Conservation (phyloP, 176 grass and related monocot species). For the Coix lacrymajobi region DNA sequence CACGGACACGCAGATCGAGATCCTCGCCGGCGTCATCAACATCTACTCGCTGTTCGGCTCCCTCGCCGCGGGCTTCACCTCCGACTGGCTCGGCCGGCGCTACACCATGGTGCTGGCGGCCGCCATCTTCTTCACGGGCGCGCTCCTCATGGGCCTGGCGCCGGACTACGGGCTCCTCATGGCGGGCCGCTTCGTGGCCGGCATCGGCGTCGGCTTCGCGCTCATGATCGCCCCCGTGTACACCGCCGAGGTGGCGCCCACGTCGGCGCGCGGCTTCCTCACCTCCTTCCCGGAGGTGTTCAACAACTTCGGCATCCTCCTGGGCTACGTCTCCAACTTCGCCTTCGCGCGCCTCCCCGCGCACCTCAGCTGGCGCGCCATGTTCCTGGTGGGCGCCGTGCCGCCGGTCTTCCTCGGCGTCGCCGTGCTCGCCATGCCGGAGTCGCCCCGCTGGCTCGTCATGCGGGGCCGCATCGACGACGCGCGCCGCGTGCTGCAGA, state of each 20-base stretch:
- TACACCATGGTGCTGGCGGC: slow-evolving; percentile 86
- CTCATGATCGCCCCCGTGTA: slow-evolving; percentile 85
- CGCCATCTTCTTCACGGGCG: slow-evolving; percentile 76
- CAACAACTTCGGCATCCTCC: slow-evolving; percentile 79
- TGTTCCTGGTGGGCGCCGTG: slow-evolving; percentile 79
- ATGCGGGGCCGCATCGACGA: slow-evolving; percentile 80
- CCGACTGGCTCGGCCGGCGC: slow-evolving; percentile 83
- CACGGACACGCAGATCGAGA: slow-evolving; percentile 80
- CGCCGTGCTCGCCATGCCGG: slow-evolving; percentile 84
- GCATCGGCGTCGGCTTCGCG: slow-evolving; percentile 77
- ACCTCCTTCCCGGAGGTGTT: slow-evolving; percentile 85
- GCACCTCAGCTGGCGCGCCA: slow-evolving; percentile 74
- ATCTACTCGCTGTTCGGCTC: slow-evolving; percentile 76
- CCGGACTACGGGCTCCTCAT: slow-evolving; percentile 70
- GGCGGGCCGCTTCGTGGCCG: slow-evolving; percentile 77
- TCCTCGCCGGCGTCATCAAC: slow-evolving; percentile 77
- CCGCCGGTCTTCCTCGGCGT: slow-evolving; percentile 71
- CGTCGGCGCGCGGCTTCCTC: slow-evolving; percentile 71
- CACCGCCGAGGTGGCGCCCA: slow-evolving; percentile 81
- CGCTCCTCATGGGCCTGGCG: slow-evolving; percentile 69
- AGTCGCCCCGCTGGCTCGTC: slow-evolving; percentile 90
- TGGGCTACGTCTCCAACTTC: slow-evolving; percentile 93
- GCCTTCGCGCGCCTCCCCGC: slow-evolving; percentile 72
- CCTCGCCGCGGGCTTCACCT: slow-evolving; percentile 59
- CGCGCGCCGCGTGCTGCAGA: slow-evolving; percentile 53